Evolutionary conservation across 768 basidiomycete genomes (phyloP), one percentile per base, ranked within the genome.

Genomic region (Pholiota microspora): DNA sequence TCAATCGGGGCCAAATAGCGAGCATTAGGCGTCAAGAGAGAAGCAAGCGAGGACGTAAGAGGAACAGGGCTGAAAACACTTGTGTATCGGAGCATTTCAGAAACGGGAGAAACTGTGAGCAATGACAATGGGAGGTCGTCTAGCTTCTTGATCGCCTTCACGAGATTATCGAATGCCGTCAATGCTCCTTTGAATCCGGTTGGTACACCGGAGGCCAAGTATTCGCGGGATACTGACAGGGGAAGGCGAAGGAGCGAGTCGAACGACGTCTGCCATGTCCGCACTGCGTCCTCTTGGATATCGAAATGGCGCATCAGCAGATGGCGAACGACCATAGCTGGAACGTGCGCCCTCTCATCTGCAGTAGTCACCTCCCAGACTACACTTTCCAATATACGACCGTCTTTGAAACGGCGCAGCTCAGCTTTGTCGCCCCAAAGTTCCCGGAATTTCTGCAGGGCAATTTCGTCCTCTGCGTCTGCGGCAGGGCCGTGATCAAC

Each of bases 371-470:
- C 83, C 16, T 97, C 89, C 97, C 97, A 99, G 2, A 98, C 94
- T n/a, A 98, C 93, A 60, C 89, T 92, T 69, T 98, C 94, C 4
- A 81, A 65, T 57, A 98, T 98, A 15, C 88, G 81, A 1, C 96
- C 96, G 62, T 99, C 95, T 69, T 98, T 95, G 77, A 99, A 99
- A 34, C 95, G 82, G 5, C 97, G 81, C 15, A 98, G 75, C 65
- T 98, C 96, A 0, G 94, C 86, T 68, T 94, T 96, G 34, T 82
- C 74, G 0, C 95, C 96, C 97, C 97, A 99, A 60, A 98, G 75
- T 4, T 83, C 79, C 21, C 87, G 83, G 77, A 97, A 99, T 2
- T 74, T 76, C 42, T 79, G 71, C 0, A 79, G 75, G 4, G 69
- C 76, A 8, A 73, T 67, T 21, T 76, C 71, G 47, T 86, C 78